Evolutionary conservation across 2,329 filamentous ascomycete species (phyloP), one percentile per base, ranked within the genome.

Genomic region (Metarhizium humberi): DNA sequence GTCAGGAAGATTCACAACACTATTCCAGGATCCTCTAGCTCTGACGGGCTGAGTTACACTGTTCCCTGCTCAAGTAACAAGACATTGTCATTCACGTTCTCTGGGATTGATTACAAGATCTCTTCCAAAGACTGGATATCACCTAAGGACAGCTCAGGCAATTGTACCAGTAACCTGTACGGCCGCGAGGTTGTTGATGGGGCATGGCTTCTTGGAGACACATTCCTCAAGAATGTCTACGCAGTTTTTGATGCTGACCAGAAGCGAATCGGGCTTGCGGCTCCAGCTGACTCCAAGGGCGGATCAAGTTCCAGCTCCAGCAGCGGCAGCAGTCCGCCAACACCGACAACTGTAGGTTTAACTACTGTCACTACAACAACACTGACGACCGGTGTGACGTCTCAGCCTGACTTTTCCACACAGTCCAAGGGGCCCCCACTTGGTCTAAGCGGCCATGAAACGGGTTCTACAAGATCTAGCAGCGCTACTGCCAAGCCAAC

Each of bases 181-280:
- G 88, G 87, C 2, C 78, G 83, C 30, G 80, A 86, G 65, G 82
- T 88, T 14, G 84, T 90, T 50, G 71, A 76, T 1, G 76, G 74
- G 62, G 63, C 84, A 32, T 95, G 90, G 90, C 76, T 96, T n/a
- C 71, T 95, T 1, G 91, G 91, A 2, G 90, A 91, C 61, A 82
- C 87, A 1, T 95, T 95, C 63, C 72, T 96, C 58, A 95, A 95
- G 74, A 95, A 95, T 62, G 90, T 95, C 16, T 95, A 95, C 66
- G 77, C 83, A 1, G 85, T 94, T 29, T 95, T 95, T 67, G 91
- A 96, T 67, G 82, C 81, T 53, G 90, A 92, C 59, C 66, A 83
- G 60, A 71, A 69, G 47, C 79, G 78, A 52, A 81, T 91, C 60
- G 87, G 52, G 29, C 53, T 58, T 20, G 59, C 61, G 20, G 59